Percentiles rank a stretch among this genome's conserved stretches.
These are phyloP conservation scores for Hymenochaete sp. DNA, from an alignment of 1,284 basidiomycete species.

Conservation along the genomic window DNA sequence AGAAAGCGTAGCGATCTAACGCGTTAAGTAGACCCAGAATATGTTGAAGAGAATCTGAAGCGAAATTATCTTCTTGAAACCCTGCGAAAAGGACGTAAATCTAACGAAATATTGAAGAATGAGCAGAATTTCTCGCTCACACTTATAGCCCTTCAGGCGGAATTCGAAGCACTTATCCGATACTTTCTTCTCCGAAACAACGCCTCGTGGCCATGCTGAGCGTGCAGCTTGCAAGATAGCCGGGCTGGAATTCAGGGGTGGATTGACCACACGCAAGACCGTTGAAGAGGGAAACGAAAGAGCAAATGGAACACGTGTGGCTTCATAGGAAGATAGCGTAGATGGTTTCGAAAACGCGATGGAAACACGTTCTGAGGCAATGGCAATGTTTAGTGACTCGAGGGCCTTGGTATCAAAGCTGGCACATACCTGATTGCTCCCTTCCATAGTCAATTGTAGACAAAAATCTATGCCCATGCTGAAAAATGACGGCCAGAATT, in stretches of 20 bases:
- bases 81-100: conserved; percentile 32
- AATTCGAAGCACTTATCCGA: conserved; percentile 66
- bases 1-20: conserved; percentile 60
- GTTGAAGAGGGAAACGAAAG: conserved; percentile 64
- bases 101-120: conserved; percentile 15
- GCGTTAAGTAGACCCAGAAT: conserved; percentile 59
- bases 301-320: conserved; percentile 45
- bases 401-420: background rate
- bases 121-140: conserved; percentile 33
- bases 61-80: conserved; percentile 71
- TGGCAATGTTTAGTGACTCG: background rate
- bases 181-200: conserved; percentile 66
- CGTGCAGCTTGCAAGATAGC: conserved; percentile 73
- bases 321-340: conserved; percentile 15
- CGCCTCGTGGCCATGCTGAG: conserved; percentile 68
- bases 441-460: conserved; percentile 69
- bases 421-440: conserved; percentile 32
- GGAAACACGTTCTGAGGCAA: conserved; percentile 52
- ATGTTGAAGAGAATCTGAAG: conserved; percentile 67
- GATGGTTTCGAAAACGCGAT: conserved; percentile 47
- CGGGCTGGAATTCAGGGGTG: conserved; percentile 64
- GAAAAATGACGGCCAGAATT: conserved; percentile 53
- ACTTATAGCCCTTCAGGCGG: conserved; percentile 71
- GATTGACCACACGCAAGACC: conserved; percentile 59
- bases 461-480: conserved; percentile 53